Evolutionary conservation across 495 filamentous ascomycete genomes (phyloP).

Genomic region (Trichoderma parareesei): DNA sequence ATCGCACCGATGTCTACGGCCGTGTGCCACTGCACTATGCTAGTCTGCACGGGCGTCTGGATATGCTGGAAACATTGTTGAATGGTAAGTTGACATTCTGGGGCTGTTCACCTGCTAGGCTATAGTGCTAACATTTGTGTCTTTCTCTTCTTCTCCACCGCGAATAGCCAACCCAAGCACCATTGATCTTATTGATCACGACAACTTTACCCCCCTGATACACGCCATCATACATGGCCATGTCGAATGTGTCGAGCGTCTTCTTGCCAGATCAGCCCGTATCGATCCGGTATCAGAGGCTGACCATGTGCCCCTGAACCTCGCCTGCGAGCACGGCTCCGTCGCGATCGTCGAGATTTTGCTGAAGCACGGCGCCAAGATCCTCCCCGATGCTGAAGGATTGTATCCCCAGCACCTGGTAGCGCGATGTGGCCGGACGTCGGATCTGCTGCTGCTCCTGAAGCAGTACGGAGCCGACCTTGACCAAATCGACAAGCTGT

Average conservation of each 20-base stretch:
- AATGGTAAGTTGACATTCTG: constrained; percentile 30
- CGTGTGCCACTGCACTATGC: constrained; percentile 92
- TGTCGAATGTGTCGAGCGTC: constrained; percentile 63
- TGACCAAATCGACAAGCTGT: constrained; percentile 86
- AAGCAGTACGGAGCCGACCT: constrained; percentile 85
- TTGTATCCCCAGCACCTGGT: constrained; percentile 97
- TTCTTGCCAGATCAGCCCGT: constrained; percentile 64
- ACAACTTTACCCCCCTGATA: constrained; percentile 94
- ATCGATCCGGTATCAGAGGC: constrained; percentile 74
- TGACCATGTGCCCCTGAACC: constrained; percentile 88
- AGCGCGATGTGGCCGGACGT: constrained; percentile 76
- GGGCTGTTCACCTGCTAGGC: neutral
- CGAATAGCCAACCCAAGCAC: constrained; percentile 44
- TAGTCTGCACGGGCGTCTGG: constrained; percentile 83
- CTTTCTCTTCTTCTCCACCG: neutral
- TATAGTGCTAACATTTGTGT: constrained; percentile 11
- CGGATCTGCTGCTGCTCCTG: constrained; percentile 67
- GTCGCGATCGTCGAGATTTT: constrained; percentile 74
- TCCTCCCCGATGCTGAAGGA: constrained; percentile 90
- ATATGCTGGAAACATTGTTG: constrained; percentile 71
- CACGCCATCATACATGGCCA: constrained; percentile 87
- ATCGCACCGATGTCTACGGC: constrained; percentile 82
- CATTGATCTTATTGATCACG: constrained; percentile 81
- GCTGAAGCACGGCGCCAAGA: constrained; percentile 63
- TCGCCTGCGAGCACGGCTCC: constrained; percentile 89